A percentile compares a stretch with the other conserved stretches of the same genome.
Conservation (phyloP, 2,329 filamentous ascomycete genomes). For the Alternaria atra region DNA sequence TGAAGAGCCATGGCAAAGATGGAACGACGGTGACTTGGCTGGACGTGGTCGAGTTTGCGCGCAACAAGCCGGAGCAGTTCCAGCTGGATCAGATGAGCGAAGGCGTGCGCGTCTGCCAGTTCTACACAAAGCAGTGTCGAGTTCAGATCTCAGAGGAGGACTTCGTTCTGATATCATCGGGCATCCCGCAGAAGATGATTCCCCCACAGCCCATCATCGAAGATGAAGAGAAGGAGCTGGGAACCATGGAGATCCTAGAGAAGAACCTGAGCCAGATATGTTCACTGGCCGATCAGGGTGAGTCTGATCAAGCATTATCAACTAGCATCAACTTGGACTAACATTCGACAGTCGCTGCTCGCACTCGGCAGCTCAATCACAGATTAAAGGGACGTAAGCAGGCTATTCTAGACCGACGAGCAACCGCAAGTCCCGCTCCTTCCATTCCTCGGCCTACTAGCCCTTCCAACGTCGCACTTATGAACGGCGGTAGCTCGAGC, state of each 20-base stretch:
- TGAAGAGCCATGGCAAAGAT: conserved; percentile 69
- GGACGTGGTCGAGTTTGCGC: conserved; percentile 85
- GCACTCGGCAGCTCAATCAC: conserved; percentile 82
- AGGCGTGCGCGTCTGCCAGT: conserved; percentile 78
- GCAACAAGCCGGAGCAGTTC: conserved; percentile 81
- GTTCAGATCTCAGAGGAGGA: conserved; percentile 91
- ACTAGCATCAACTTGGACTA: conserved; percentile 6
- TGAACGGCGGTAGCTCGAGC: conserved; percentile 49
- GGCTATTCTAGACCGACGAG: conserved; percentile 73
- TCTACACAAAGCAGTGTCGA: conserved; percentile 80
- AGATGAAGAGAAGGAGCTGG: conserved; percentile 85
- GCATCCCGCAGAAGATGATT: conserved; percentile 82
- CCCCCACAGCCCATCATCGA: conserved; percentile 83
- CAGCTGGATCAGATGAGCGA: conserved; percentile 73
- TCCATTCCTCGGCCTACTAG: conserved; percentile 46
- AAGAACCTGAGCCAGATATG: conserved; percentile 79
- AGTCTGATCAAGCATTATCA: conserved; percentile 21
- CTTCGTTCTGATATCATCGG: conserved; percentile 82
- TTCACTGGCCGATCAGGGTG: conserved; percentile 80
- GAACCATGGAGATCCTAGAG: conserved; percentile 84
- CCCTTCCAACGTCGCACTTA: conserved; percentile 54
- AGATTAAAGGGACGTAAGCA: conserved; percentile 77
- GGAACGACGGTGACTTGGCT: conserved; percentile 77
- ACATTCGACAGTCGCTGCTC: conserved; percentile 65
- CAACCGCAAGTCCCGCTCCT: conserved; percentile 55